Conservation (phyloP, 139 green algal genomes). For the Closterium sp. region DNA sequence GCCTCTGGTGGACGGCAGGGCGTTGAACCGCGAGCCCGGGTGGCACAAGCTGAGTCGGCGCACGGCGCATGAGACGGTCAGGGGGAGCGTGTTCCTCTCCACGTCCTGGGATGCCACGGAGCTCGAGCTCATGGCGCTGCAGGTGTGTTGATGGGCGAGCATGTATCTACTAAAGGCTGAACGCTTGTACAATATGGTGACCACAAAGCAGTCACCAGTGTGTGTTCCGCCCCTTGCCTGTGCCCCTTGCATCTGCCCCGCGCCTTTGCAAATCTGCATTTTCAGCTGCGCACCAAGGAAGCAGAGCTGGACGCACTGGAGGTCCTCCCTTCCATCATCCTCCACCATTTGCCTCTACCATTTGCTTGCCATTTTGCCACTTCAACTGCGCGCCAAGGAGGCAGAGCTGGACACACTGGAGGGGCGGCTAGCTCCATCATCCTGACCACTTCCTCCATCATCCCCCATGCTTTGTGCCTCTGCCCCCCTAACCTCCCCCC, state of each 20-base stretch:
- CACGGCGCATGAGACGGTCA: no score
- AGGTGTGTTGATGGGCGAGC: background rate
- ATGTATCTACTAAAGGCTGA: no score
- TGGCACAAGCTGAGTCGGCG: conserved; percentile 23
- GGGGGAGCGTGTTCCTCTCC: background rate
- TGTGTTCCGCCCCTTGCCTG: no score
- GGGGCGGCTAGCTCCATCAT: no score
- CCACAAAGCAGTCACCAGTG: no score
- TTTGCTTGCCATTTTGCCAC: background rate
- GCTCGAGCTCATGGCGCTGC: background rate
- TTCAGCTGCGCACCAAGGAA: background rate
- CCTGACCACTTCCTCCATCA: no score
- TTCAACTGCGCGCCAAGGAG: background rate
- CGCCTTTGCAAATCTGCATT: no score
- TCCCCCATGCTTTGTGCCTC: no score
- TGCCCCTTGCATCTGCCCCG: no score
- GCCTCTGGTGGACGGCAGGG: conserved; percentile 1
- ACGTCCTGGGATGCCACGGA: background rate
- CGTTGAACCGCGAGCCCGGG: background rate
- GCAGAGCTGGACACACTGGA: background rate
- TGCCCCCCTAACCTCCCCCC: no score
- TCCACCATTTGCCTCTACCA: background rate
- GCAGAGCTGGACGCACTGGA: background rate
- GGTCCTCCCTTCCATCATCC: background rate
- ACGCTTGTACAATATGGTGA: no score